phyloP scores from a whole-genome alignment of 345 rosid genomes.

The Salix arbutifolia region DNA sequence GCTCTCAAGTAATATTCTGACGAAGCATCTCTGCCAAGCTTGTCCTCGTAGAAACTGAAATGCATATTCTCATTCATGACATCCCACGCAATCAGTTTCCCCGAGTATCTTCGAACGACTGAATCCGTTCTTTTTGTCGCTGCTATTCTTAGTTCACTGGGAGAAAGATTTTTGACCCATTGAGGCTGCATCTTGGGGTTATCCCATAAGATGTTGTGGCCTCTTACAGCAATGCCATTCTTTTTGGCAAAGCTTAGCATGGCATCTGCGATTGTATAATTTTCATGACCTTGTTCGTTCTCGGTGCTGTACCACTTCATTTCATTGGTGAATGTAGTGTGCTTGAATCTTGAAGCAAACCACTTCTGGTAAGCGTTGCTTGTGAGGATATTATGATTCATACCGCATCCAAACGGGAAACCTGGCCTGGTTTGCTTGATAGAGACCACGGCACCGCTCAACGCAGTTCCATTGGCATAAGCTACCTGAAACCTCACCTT shows the following conservation, averaged over 20 bases:
- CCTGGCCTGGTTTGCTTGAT: slow-evolving; percentile 36
- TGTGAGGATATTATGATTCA: slow-evolving; percentile 56
- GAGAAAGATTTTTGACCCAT: slow-evolving; percentile 53
- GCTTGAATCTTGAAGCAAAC: slow-evolving; percentile 68
- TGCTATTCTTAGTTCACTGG: slow-evolving; percentile 28
- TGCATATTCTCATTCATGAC: slow-evolving; percentile 82
- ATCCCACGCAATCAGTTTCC: slow-evolving; percentile 72
- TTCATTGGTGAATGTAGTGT: slow-evolving; percentile 67
- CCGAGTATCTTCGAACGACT: slow-evolving; percentile 55
- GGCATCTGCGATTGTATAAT: slow-evolving; percentile 57
- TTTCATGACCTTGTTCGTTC: slow-evolving; percentile 42
- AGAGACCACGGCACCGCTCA: slow-evolving; percentile 44
- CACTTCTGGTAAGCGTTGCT: slow-evolving; percentile 53
- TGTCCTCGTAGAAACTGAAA: slow-evolving; percentile 65
- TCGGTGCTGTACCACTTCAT: slow-evolving; percentile 92
- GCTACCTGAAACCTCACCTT: slow-evolving; percentile 47
- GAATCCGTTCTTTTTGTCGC: slow-evolving; percentile 49
- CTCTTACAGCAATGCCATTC: slow-evolving; percentile 53
- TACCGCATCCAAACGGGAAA: slow-evolving; percentile 76
- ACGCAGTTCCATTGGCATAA: slow-evolving; percentile 38
- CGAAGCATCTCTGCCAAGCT: slow-evolving; percentile 56
- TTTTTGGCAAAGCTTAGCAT: slow-evolving; percentile 50
- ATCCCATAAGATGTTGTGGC: slow-evolving; percentile 81
- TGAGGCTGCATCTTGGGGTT: slow-evolving; percentile 50
- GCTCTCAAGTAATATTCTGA: slow-evolving; percentile 39